Conservation (phyloP, 2,329 filamentous ascomycete species). For the Fusarium udum region DNA sequence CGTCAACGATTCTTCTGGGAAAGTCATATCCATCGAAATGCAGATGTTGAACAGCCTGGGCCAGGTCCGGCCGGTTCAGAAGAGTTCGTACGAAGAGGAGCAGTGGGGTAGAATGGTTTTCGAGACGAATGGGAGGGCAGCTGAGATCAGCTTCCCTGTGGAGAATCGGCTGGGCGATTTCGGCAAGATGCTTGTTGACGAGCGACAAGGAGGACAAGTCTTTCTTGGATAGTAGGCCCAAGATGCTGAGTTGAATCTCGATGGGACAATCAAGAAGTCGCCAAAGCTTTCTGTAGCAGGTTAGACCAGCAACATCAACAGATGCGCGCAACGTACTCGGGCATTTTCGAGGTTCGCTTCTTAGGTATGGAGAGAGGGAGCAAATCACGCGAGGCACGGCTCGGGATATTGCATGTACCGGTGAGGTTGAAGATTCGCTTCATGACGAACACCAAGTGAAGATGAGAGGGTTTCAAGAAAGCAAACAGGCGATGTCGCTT, state of each 20-base stretch:
- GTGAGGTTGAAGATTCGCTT: not conserved
- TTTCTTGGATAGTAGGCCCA: not conserved
- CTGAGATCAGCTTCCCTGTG: not conserved
- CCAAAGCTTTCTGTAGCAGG: not conserved
- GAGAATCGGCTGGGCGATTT: not conserved
- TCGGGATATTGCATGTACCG: not conserved
- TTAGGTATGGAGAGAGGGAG: not conserved
- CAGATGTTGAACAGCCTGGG: not conserved
- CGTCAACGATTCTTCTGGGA: no score
- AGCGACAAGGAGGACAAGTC: not conserved
- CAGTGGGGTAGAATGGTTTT: not conserved
- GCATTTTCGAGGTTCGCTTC: not conserved
- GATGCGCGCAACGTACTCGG: rapidly evolving
- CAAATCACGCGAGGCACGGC: rapidly evolving
- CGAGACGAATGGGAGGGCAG: not conserved
- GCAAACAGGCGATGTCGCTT: not conserved
- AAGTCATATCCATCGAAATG: not conserved
- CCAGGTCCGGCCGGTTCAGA: not conserved
- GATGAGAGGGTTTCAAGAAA: not conserved
- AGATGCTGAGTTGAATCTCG: not conserved
- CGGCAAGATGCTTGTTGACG: not conserved
- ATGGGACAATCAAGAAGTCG: not conserved
- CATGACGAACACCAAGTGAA: not conserved
- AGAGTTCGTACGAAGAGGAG: not conserved
- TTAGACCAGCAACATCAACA: not conserved